These are phyloP conservation scores for Cantharellus cinnabarinus DNA, from an alignment of 768 basidiomycete genomes.

Conservation along the genomic window DNA sequence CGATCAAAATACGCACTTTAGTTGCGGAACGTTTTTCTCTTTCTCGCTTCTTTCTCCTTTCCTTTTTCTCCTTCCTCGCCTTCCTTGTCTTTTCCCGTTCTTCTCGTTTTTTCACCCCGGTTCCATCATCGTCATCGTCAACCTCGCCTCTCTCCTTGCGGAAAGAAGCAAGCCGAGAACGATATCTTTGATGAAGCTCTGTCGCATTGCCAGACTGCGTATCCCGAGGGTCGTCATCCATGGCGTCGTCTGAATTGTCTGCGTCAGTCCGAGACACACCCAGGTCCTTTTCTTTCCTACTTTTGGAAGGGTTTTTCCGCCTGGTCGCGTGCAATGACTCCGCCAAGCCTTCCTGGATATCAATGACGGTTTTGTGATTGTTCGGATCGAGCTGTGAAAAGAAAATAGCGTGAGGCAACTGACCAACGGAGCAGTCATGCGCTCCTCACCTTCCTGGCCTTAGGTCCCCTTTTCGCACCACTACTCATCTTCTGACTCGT, in stretches of 20 bases:
- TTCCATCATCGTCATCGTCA: conserved; percentile 18
- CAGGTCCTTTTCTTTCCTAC: conserved; percentile 1
- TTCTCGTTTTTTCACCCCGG: conserved; percentile 40
- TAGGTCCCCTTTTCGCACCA: too few relatives aligned
- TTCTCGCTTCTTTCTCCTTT: conserved; percentile 35
- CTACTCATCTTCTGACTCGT: too few relatives aligned
- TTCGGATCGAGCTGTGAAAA: conserved; percentile 66
- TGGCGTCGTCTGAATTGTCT: conserved; percentile 15
- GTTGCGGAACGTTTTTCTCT: conserved; percentile 12
- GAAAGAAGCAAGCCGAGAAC: conserved; percentile 52
- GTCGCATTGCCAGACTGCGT: conserved; percentile 33
- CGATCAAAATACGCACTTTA: conserved; percentile 19
- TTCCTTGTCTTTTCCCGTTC: conserved; percentile 32
- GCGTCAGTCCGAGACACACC: conserved; percentile 17
- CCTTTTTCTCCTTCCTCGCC: conserved; percentile 66
- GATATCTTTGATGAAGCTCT: conserved; percentile 49
- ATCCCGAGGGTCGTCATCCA: conserved; percentile 16
- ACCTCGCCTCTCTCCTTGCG: conserved; percentile 23
- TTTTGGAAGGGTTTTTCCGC: too few relatives aligned
- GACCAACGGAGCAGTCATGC: too few relatives aligned
- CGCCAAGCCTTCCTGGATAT: conserved; percentile 43
- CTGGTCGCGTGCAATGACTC: background rate
- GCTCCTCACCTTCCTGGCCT: too few relatives aligned
- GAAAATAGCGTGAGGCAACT: background rate
- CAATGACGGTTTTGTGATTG: conserved; percentile 60